Evolutionary conservation across 345 rosid genomes (phyloP).

Genomic region (Populus alba): DNA sequence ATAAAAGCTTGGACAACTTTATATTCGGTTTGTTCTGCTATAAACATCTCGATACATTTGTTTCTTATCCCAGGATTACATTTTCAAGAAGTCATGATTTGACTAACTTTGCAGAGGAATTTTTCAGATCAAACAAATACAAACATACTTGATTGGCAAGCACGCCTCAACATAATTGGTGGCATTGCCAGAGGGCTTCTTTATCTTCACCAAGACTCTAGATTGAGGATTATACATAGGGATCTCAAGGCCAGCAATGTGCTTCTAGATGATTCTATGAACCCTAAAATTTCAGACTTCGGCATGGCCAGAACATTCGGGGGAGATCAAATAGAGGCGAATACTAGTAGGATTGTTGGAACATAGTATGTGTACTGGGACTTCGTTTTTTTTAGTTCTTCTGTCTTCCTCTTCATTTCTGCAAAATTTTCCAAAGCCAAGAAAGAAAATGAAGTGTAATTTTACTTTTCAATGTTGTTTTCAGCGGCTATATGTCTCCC

Average conservation of each 20-base stretch:
- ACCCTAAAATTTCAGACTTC: conserved; percentile 19
- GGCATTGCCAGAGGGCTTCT: conserved; percentile 30
- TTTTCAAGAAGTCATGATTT: background rate
- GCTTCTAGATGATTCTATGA: conserved; percentile 10
- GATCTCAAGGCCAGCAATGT: conserved; percentile 23
- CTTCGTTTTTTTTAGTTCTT: no score
- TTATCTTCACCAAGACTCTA: conserved; percentile 32
- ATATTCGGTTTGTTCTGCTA: conserved; percentile 27
- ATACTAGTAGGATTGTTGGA: conserved; percentile 11
- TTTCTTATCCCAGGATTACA: background rate
- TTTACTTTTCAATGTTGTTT: background rate
- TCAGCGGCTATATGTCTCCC: conserved; percentile 17
- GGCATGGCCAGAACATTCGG: conserved; percentile 18
- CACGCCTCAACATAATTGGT: conserved; percentile 1
- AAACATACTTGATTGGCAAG: conserved; percentile 11
- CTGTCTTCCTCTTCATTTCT: background rate
- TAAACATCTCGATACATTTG: background rate
- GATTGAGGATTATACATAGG: conserved; percentile 22
- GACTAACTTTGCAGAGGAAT: background rate
- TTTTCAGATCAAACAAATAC: background rate
- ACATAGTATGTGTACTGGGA: conserved; percentile 8
- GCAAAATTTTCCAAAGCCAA: background rate
- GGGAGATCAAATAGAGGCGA: conserved; percentile 15
- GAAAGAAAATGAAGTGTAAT: background rate
- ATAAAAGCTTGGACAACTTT: conserved; percentile 36